Base-by-base conservation (phyloP, 495 filamentous ascomycete species). In the Tetracladium setigerum region DNA sequence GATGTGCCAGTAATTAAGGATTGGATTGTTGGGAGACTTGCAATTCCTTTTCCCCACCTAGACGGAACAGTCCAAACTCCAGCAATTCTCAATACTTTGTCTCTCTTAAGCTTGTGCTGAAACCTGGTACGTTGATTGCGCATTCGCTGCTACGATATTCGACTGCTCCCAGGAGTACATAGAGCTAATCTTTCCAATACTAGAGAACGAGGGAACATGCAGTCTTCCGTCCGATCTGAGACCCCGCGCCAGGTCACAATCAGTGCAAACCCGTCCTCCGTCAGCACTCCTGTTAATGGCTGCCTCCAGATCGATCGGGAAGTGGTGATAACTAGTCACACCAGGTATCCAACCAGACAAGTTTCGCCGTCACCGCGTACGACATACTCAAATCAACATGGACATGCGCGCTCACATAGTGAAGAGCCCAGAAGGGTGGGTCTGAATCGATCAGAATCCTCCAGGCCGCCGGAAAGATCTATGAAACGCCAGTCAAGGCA, bases 181-280 rank as follows among this genome's bases (percentile, higher is more conserved):
- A 36, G 13, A 36, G 2, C 34, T 36, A 16, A 36, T 34, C 34
- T 36, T 36, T n/a, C 3, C 34, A 36, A 10, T 39, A 4, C 18
- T n/a, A n/a, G n/a, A n/a, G n/a, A n/a, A n/a, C n/a, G n/a, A 55
- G 53, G 43, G 32, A 31, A 24, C 10, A 56, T 56, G 53, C 53
- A 38, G 24, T 44, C 53, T 15, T 48, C 53, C 53, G 17, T 52
- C 35, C 33, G 39, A 17, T 48, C 48, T 32, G 31, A 17, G n/a
- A 24, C 48, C 41, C 37, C 48, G 22, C 40, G 30, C 12, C 8
- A 33, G 19, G 48, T 15, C 16, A 36, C 17, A 8, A 32, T 16
- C 16, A 31, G 33, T 14, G 10, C 30, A 18, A 13, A 10, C 33
- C 46, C 44, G 13, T n/a, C 22, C 22, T 27, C 22, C 7, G 22